phyloP scores from a whole-genome alignment of 169 alveolate genomes.

The Besnoitia besnoiti region DNA sequence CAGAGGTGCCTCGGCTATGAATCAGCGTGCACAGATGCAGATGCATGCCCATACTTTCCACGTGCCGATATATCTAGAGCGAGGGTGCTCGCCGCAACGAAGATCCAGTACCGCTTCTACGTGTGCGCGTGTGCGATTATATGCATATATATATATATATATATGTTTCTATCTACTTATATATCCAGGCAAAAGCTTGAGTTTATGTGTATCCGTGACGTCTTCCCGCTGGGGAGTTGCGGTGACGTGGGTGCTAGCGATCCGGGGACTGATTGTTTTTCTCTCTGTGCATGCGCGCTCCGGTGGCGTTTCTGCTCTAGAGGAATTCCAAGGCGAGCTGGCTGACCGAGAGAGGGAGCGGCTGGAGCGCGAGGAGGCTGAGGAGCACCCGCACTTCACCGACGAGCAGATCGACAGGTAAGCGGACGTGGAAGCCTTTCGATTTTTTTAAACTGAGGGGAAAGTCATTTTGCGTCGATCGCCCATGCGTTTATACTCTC shows the following conservation, averaged over 20 bases:
- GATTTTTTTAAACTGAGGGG: neutral
- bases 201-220: too few relatives aligned
- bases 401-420: conserved; percentile 19
- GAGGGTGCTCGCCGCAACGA: too few relatives aligned
- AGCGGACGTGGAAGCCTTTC: neutral
- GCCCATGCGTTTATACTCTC: neutral
- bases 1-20: too few relatives aligned
- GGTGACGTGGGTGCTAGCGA: too few relatives aligned
- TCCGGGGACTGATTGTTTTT: too few relatives aligned
- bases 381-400: conserved; percentile 18
- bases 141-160: neutral
- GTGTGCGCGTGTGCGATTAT: neutral
- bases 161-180: neutral
- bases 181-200: too few relatives aligned
- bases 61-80: too few relatives aligned
- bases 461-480: neutral
- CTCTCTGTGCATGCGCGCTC: too few relatives aligned
- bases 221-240: too few relatives aligned
- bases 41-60: too few relatives aligned
- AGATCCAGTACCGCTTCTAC: too few relatives aligned
- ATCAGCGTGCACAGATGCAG: too few relatives aligned
- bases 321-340: neutral
- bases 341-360: neutral
- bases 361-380: neutral
- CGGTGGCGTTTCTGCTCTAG: neutral